These are phyloP conservation scores for Coelastrella sp. DNA, from an alignment of 139 green algal genomes.

Conservation along the genomic window DNA sequence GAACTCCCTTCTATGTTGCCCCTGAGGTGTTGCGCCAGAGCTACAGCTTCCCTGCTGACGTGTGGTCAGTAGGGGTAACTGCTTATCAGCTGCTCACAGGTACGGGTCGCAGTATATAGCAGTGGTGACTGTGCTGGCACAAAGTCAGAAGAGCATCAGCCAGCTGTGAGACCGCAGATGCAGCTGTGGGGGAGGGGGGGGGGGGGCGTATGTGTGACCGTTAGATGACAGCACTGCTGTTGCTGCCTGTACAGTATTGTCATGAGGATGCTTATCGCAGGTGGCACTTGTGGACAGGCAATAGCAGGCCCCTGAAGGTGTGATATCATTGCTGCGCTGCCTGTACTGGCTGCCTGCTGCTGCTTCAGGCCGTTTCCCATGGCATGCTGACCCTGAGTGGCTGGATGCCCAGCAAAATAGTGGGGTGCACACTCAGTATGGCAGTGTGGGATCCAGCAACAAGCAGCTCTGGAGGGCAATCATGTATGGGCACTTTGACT, in stretches of 20 bases:
- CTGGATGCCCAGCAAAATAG: background rate
- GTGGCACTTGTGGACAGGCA: no score
- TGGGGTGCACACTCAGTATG: background rate
- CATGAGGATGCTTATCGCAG: no score
- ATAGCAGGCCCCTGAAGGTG: no score
- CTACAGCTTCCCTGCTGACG: slow-evolving; percentile 74
- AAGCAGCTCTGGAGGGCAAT: slow-evolving; percentile 79
- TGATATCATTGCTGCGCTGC: no score
- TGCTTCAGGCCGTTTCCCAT: slow-evolving; percentile 27
- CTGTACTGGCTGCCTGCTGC: background rate
- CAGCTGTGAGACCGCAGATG: no score
- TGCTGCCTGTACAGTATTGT: no score
- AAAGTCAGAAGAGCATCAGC: no score
- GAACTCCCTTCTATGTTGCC: slow-evolving; percentile 56
- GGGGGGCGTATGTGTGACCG: no score
- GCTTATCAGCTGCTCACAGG: slow-evolving; percentile 38
- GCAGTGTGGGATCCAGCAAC: slow-evolving; percentile 11
- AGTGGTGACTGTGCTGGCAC: no score
- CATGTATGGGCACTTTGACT: slow-evolving; percentile 77
- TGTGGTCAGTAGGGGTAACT: slow-evolving; percentile 71
- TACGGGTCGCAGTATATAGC: background rate
- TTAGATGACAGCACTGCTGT: no score
- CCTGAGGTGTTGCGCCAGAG: slow-evolving; percentile 76
- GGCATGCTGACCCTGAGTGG: slow-evolving; percentile 31
- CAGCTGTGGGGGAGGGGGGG: no score